phyloP scores from a whole-genome alignment of 495 filamentous ascomycete genomes.

The Trichoderma gamsii region DNA sequence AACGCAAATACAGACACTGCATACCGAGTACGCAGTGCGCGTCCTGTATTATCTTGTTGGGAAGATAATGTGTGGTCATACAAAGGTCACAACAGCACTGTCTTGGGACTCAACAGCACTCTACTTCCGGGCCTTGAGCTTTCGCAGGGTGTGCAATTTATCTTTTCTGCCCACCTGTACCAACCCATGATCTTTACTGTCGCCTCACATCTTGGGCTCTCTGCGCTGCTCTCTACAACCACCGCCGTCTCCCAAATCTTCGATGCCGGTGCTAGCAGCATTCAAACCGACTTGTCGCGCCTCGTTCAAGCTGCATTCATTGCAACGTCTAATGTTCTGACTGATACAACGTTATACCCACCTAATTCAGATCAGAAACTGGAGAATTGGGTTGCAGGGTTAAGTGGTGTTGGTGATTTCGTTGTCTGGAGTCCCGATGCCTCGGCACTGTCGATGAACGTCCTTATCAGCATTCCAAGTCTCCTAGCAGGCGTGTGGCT shows the following conservation, averaged over 20 bases:
- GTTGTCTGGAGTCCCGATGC: conserved; percentile 33
- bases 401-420: conserved; percentile 25
- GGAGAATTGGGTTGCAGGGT: neutral
- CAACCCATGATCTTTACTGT: neutral
- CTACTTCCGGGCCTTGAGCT: conserved; percentile 13
- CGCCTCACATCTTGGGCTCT: neutral
- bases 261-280: neutral
- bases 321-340: neutral
- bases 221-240: neutral
- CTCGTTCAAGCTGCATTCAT: neutral
- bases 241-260: neutral
- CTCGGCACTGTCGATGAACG: conserved; percentile 27
- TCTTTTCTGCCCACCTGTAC: neutral
- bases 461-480: conserved; percentile 28
- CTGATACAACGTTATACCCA: neutral
- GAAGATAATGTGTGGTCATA: conserved; percentile 30
- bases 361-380: neutral
- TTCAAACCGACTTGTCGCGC: neutral
- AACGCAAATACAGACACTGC: neutral
- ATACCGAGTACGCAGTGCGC: conserved; percentile 19
- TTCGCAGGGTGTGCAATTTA: neutral
- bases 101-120: conserved; percentile 19
- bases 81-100: conserved; percentile 20
- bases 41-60: conserved; percentile 33
- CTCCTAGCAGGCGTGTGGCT: neutral